phyloP scores from a whole-genome alignment of 2,329 filamentous ascomycete species.

The Dactylellina haptotyla region DNA sequence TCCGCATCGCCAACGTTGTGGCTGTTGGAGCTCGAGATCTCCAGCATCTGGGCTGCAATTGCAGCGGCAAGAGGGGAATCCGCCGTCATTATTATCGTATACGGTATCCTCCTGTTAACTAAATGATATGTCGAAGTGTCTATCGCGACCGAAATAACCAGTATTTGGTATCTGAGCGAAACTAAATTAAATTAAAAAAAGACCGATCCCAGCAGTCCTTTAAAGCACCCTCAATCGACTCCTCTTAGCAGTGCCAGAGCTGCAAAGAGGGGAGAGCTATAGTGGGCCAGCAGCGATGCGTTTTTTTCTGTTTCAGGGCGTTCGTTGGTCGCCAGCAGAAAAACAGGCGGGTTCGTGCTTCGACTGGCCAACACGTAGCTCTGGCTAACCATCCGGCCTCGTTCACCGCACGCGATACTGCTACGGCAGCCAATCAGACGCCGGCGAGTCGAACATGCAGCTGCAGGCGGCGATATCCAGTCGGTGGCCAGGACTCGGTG shows the following conservation, averaged over 20 bases:
- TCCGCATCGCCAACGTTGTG: conserved; percentile 21
- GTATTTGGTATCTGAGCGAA: not conserved
- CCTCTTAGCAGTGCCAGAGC: too few species aligned
- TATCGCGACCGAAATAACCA: too few species aligned
- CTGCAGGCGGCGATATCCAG: conserved; percentile 9
- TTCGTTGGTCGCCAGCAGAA: conserved; percentile 26
- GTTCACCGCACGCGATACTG: conserved; percentile 5
- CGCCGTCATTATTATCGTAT: too few species aligned
- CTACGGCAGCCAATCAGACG: conserved; percentile 31
- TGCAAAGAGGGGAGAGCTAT: too few species aligned
- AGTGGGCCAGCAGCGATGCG: not conserved
- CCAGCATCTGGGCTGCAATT: conserved; percentile 45
- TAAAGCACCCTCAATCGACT: too few species aligned
- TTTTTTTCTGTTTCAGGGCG: conserved; percentile 23
- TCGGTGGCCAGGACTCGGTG: not conserved
- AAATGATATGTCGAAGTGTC: too few species aligned
- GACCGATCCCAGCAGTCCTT: not conserved
- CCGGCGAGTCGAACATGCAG: conserved; percentile 18
- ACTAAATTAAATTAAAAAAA: not conserved
- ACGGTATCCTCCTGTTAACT: not conserved
- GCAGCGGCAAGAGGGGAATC: conserved; percentile 40
- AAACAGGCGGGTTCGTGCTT: too few species aligned
- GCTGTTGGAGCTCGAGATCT: conserved; percentile 21
- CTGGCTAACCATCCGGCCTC: not conserved
- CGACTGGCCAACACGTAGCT: conserved; percentile 35